Evolutionary conservation across 768 basidiomycete species (phyloP).

Genomic region (Hygrophorus russula): DNA sequence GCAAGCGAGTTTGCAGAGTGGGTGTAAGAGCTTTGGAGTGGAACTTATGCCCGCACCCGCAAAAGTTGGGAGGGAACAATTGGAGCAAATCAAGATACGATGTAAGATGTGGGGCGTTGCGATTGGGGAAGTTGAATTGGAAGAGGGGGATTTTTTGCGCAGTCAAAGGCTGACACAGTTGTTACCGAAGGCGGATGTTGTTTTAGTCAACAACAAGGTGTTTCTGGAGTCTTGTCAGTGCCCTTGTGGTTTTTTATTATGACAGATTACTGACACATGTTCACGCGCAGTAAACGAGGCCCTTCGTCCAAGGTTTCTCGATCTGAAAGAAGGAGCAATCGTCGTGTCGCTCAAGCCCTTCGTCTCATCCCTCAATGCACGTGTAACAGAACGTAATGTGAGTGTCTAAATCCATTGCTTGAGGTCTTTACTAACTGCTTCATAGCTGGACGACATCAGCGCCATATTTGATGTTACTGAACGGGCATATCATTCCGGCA

Average conservation of each 20-base stretch:
- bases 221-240: constrained; percentile 63
- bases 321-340: constrained; percentile 85
- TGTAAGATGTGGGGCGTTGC: constrained; percentile 88
- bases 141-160: constrained; percentile 79
- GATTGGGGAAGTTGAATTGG: constrained; percentile 65
- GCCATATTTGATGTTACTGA: constrained; percentile 74
- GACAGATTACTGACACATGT: constrained; percentile 6
- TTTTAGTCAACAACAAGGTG: constrained; percentile 84
- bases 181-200: constrained; percentile 77
- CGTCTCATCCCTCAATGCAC: constrained; percentile 57
- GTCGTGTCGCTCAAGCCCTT: constrained; percentile 86
- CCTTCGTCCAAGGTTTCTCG: constrained; percentile 81
- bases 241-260: neutral
- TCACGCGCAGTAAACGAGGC: constrained; percentile 65
- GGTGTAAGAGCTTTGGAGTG: constrained; percentile 67
- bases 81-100: constrained; percentile 61
- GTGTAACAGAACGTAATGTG: constrained; percentile 79
- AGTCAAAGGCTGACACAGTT: constrained; percentile 56
- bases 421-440: constrained; percentile 3
- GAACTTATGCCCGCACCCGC: constrained; percentile 74
- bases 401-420: constrained; percentile 13
- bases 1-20: constrained; percentile 73
- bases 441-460: constrained; percentile 64
- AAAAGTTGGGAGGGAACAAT: constrained; percentile 65
- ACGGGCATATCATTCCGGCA: constrained; percentile 54